Percentiles rank a stretch among this genome's conserved stretches.
phyloP scores from a whole-genome alignment of 176 grass and related monocot genomes.

The Pontederia paniculata region DNA sequence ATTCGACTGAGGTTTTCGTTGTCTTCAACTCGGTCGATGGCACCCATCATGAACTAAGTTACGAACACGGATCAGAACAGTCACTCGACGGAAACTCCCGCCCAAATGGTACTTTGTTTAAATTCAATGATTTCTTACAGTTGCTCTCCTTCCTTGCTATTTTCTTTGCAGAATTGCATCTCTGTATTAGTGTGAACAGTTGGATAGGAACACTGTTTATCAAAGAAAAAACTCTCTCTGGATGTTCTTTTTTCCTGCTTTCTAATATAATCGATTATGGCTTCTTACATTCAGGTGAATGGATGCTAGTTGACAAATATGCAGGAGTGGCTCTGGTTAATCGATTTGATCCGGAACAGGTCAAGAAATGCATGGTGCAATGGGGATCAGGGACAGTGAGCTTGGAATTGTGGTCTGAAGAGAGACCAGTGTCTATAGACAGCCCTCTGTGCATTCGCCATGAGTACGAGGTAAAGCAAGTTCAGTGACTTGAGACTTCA shows the following conservation, averaged over 20 bases:
- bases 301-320: slow-evolving; percentile 83
- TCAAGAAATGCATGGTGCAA: slow-evolving; percentile 63
- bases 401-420: slow-evolving; percentile 85
- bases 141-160: background rate
- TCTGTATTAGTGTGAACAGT: background rate
- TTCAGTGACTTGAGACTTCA: background rate
- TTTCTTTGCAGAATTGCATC: background rate
- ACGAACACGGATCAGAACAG: slow-evolving; percentile 35
- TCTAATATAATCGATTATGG: background rate
- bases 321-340: slow-evolving; percentile 55
- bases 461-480: slow-evolving; percentile 55
- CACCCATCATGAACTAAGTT: slow-evolving; percentile 44
- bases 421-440: slow-evolving; percentile 64
- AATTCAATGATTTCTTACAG: background rate
- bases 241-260: background rate
- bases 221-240: too few species aligned
- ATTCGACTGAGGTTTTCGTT: slow-evolving; percentile 73
- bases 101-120: slow-evolving; percentile 42
- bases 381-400: slow-evolving; percentile 71
- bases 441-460: slow-evolving; percentile 60
- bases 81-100: slow-evolving; percentile 60
- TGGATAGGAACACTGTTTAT: background rate
- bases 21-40: slow-evolving; percentile 59
- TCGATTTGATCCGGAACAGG: slow-evolving; percentile 46
- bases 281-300: slow-evolving; percentile 41